These are phyloP conservation scores for Opeltia flavorubescens DNA, from an alignment of 495 filamentous ascomycete species.

Conservation along the genomic window DNA sequence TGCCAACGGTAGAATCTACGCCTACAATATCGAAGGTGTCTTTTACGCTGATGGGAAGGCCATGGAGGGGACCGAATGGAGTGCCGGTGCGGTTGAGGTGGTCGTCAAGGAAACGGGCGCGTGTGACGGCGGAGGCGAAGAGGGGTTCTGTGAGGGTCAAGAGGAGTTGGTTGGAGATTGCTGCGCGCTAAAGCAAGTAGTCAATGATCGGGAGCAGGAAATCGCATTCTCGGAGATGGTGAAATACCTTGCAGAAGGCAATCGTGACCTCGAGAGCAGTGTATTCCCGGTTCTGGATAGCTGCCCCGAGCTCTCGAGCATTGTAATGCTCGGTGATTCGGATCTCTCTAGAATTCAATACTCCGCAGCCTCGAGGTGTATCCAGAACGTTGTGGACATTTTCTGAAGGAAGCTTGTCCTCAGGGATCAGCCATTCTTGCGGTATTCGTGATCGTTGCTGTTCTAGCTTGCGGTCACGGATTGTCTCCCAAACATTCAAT, in stretches of 20 bases:
- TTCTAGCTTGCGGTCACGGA: conserved; percentile 28
- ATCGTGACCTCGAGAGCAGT: conserved; percentile 39
- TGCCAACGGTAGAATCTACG: conserved; percentile 43
- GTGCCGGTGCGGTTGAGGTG: conserved; percentile 33
- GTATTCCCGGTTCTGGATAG: conserved; percentile 22
- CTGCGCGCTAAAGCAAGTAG: conserved; percentile 31
- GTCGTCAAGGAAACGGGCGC: conserved; percentile 44
- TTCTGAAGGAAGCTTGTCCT: conserved; percentile 2
- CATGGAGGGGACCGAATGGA: conserved; percentile 48
- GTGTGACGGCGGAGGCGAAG: conserved; percentile 43
- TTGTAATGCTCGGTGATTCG: conserved; percentile 44
- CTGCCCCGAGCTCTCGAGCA: conserved; percentile 27
- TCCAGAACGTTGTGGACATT: conserved; percentile 24
- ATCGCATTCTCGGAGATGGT: conserved; percentile 17
- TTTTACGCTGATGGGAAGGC: conserved; percentile 52
- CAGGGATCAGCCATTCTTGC: conserved; percentile 26
- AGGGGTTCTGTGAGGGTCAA: conserved; percentile 56
- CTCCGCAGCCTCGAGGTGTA: conserved; percentile 32
- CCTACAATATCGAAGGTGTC: conserved; percentile 51
- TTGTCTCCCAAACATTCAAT: conserved; percentile 28
- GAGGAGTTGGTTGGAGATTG: conserved; percentile 45
- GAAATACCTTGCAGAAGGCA: conserved; percentile 45
- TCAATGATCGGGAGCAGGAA: neutral
- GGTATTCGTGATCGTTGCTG: conserved; percentile 32
- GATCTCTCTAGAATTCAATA: conserved; percentile 39